A percentile compares a stretch with the other conserved stretches of the same genome.
These are phyloP conservation scores for Bathelium albidoporum DNA, from an alignment of 495 filamentous ascomycete species.

Conservation along the genomic window DNA sequence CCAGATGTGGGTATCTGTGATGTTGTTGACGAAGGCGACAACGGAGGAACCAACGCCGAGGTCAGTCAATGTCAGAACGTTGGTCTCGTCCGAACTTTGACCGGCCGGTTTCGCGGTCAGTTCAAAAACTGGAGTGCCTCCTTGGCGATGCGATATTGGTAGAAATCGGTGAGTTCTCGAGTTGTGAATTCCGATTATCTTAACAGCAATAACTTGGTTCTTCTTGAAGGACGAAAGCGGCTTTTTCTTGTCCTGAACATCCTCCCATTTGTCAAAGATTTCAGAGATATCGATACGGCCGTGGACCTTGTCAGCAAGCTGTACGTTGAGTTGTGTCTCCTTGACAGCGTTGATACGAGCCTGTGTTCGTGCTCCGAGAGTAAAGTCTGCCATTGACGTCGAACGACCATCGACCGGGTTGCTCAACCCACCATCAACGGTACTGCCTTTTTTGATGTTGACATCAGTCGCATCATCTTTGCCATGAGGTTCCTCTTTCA, in stretches of 20 bases:
- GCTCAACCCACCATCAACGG: constrained; percentile 32
- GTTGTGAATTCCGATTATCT: constrained; percentile 80
- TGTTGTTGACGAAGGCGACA: constrained; percentile 82
- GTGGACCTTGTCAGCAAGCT: constrained; percentile 78
- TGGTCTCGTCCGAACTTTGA: constrained; percentile 43
- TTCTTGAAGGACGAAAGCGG: constrained; percentile 62
- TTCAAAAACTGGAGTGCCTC: constrained; percentile 72
- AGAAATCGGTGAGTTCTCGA: constrained; percentile 83
- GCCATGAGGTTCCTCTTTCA: constrained; percentile 35
- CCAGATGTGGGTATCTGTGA: constrained; percentile 68
- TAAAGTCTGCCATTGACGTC: constrained; percentile 55
- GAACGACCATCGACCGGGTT: constrained; percentile 64
- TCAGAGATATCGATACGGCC: constrained; percentile 87
- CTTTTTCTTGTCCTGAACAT: constrained; percentile 68
- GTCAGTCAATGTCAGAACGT: constrained; percentile 59
- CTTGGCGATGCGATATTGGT: constrained; percentile 73
- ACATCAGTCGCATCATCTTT: not conserved
- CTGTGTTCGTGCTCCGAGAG: constrained; percentile 65
- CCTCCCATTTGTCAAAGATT: constrained; percentile 75
- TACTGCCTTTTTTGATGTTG: constrained; percentile 17
- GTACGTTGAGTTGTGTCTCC: constrained; percentile 82
- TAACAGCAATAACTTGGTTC: constrained; percentile 60
- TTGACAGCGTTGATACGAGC: constrained; percentile 71
- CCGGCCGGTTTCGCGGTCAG: constrained; percentile 73
- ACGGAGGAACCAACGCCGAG: constrained; percentile 57